These are phyloP conservation scores for Detonula confervacea DNA, from an alignment of 352 stramenopile species.

Conservation along the genomic window DNA sequence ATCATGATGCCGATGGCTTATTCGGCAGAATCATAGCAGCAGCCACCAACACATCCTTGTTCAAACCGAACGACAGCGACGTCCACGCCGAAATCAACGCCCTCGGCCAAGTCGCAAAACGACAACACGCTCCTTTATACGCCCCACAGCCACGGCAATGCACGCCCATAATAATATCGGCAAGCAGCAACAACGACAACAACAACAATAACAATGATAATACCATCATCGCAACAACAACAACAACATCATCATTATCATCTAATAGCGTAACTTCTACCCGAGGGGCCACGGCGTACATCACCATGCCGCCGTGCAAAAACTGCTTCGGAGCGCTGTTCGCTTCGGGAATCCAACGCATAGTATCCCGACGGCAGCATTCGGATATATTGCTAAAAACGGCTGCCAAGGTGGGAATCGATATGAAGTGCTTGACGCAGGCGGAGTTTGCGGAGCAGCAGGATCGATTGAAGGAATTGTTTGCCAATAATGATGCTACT, in stretches of 20 bases:
- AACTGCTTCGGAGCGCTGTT: conserved; percentile 65
- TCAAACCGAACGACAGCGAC: conserved; percentile 56
- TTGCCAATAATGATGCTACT: not conserved
- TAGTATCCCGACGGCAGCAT: conserved; percentile 48
- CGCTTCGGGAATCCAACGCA: conserved; percentile 55
- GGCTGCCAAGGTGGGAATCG: conserved; percentile 15
- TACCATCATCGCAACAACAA: no score
- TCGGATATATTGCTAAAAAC: conserved; percentile 12
- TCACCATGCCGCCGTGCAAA: conserved; percentile 81
- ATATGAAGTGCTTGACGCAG: conserved; percentile 21
- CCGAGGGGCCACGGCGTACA: conserved; percentile 60
- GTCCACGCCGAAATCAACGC: conserved; percentile 75
- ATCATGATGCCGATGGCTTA: conserved; percentile 17
- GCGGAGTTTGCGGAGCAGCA: conserved; percentile 26
- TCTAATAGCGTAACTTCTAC: conserved; percentile 26
- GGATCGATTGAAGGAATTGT: conserved; percentile 22
- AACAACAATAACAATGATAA: no score
- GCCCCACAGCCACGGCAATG: no score
- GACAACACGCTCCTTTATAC: not conserved
- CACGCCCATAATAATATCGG: no score
- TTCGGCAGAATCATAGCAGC: conserved; percentile 52
- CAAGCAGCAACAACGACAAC: no score
- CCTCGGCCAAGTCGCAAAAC: conserved; percentile 44
- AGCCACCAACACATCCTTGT: conserved; percentile 63
- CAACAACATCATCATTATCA: no score